phyloP scores from a whole-genome alignment of 78 protist species.

The Chrysochromulina parva region DNA sequence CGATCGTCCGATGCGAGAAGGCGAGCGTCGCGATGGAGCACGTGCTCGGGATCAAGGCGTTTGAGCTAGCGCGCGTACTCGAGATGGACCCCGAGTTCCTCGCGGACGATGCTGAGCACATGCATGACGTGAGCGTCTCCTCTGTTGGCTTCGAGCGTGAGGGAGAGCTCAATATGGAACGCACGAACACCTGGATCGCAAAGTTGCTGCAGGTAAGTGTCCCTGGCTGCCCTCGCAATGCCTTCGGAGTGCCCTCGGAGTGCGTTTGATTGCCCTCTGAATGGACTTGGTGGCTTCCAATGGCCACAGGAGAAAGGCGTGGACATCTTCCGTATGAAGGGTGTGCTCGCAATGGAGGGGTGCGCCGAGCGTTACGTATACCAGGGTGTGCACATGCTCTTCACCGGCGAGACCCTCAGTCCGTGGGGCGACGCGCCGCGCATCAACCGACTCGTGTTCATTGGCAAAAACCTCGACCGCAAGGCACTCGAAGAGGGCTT shows the following conservation, averaged over 20 bases:
- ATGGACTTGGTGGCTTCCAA: too few relatives aligned
- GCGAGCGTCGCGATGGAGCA: background rate
- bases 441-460: slow-evolving; percentile 44
- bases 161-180: background rate
- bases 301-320: background rate
- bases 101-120: background rate
- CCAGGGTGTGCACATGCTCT: slow-evolving; percentile 34
- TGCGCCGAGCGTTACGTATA: background rate
- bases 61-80: slow-evolving; percentile 24
- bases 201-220: background rate
- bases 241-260: too few relatives aligned
- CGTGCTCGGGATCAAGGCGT: slow-evolving; percentile 5
- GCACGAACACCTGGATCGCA: background rate
- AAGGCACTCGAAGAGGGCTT: background rate
- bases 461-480: slow-evolving; percentile 47
- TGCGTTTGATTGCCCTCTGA: too few relatives aligned
- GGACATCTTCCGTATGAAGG: slow-evolving; percentile 43
- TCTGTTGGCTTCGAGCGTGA: background rate
- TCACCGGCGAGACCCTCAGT: background rate
- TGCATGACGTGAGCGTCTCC: slow-evolving; percentile 10
- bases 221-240: too few relatives aligned
- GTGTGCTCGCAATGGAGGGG: slow-evolving; percentile 8
- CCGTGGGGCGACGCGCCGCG: slow-evolving; percentile 9
- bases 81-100: slow-evolving; percentile 34
- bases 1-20: background rate